Evolutionary conservation across 73 alveolate genomes (phyloP), one percentile per base, ranked within the genome.

Genomic region (Halteria grandinella): DNA sequence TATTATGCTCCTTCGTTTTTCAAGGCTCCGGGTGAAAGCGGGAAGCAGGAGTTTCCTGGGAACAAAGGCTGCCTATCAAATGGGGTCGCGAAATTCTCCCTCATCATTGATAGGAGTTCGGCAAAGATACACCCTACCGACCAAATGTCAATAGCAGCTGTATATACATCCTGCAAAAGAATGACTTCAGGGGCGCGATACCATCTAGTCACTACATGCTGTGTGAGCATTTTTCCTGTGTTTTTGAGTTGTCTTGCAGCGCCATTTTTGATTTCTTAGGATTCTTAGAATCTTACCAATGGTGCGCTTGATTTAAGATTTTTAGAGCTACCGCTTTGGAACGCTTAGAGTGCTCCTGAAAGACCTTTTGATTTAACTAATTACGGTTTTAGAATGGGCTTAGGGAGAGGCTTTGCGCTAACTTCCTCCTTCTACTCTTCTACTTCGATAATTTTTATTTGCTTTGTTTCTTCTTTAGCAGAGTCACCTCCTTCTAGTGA

Each of bases 1-100:
- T 92, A 0, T 85, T 91, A 57, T 82, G 75, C 51, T 83, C 55
- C 47, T 91, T 43, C 71, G 89, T 57, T 66, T 86, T 55, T 85
- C 85, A 51, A 79, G 6, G 59, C 59, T 57, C 77, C 97, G 33
- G 99, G 99, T 32, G 96, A 75, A 17, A 97, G 83, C 20, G 99
- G 99, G 85, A 92, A 96, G 85, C 99, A 97, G 25, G 98, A 92
- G 28, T 94, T 90, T 27, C 99, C 99, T 33, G 99, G 99, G 91
- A 97, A 97, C 37, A 97, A 89, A 17, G 99, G 99, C 44, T 95
- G 89, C 75, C 99, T 85, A 47, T 95, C 99, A 47, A 93, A 66
- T 50, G 77, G 91, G 14, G 96, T 91, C 0, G 90, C 89, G 0
- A 92, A 92, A 49, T 95, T 94, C 52, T 87, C 96, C 49, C 90